Evolutionary conservation across 1,284 basidiomycete genomes (phyloP).

Genomic region (Agaricales sp.): DNA sequence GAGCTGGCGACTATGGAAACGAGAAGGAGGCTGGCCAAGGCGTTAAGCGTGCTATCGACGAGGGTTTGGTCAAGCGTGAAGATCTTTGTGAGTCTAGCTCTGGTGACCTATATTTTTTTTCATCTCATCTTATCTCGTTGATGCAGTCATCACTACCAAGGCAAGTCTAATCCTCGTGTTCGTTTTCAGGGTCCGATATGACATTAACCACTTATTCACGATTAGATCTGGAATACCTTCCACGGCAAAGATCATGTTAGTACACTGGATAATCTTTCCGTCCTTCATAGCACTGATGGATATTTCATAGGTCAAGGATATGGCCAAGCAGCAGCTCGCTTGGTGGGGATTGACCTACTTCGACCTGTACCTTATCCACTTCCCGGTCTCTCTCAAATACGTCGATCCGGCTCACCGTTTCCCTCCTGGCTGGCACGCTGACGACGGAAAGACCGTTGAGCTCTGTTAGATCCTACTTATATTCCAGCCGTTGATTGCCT

Average conservation of each 20-base stretch:
- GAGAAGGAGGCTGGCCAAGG: conserved; percentile 81
- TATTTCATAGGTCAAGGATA: conserved; percentile 34
- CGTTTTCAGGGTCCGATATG: conserved; percentile 8
- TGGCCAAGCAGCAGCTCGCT: conserved; percentile 52
- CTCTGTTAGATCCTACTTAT: conserved; percentile 30
- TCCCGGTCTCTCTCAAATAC: conserved; percentile 69
- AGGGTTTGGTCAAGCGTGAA: conserved; percentile 65
- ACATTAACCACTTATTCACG: neutral
- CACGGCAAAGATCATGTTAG: conserved; percentile 61
- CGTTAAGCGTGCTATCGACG: conserved; percentile 62
- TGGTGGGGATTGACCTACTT: conserved; percentile 78
- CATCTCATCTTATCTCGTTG: neutral
- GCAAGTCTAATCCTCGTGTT: conserved; percentile 17
- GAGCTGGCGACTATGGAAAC: conserved; percentile 77
- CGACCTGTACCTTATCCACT: conserved; percentile 70
- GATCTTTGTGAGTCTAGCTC: conserved; percentile 55
- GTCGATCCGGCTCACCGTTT: conserved; percentile 68
- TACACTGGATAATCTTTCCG: conserved; percentile 1
- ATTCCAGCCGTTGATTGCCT: too few relatives aligned
- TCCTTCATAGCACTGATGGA: neutral
- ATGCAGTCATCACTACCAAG: conserved; percentile 60
- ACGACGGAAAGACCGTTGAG: conserved; percentile 46
- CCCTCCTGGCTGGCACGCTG: conserved; percentile 70
- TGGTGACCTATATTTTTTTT: neutral
- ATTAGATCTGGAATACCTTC: conserved; percentile 75